phyloP scores from a whole-genome alignment of 2,329 filamentous ascomycete genomes.

The Phaeomoniella chlamydospora region DNA sequence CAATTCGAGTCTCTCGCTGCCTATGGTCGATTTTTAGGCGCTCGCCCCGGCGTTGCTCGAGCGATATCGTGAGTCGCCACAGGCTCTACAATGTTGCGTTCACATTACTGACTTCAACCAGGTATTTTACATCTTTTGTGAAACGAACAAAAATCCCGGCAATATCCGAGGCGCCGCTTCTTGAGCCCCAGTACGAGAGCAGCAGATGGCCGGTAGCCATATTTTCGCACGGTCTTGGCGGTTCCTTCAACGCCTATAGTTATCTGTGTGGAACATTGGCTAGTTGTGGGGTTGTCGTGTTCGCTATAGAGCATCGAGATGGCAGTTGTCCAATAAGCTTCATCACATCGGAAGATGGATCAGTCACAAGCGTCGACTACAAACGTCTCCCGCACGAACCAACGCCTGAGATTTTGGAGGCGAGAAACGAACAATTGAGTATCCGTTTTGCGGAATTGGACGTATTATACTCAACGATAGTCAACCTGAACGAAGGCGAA shows the following conservation, averaged over 20 bases:
- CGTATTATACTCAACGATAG: conserved; percentile 51
- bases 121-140: conserved; percentile 10
- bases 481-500: conserved; percentile 47
- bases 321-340: conserved; percentile 64
- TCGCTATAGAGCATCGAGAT: conserved; percentile 73
- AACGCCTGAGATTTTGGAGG: conserved; percentile 49
- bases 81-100: conserved; percentile 1
- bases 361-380: conserved; percentile 25
- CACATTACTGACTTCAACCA: conserved; percentile 6
- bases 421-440: conserved; percentile 56
- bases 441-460: conserved; percentile 70
- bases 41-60: conserved; percentile 34
- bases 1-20: conserved; percentile 61
- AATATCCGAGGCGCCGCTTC: conserved; percentile 37
- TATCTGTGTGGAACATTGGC: conserved; percentile 65
- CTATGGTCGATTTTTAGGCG: conserved; percentile 63
- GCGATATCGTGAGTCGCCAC: conserved; percentile 21
- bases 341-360: conserved; percentile 32
- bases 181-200: conserved; percentile 29
- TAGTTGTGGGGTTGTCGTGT: conserved; percentile 65
- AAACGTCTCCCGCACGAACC: conserved; percentile 43
- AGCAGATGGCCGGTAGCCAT: conserved; percentile 65
- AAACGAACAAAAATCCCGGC: conserved; percentile 14
- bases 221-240: conserved; percentile 76
- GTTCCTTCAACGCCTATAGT: conserved; percentile 73